A percentile compares a stretch with the other conserved stretches of the same genome.
Conservation (phyloP, 306 rosid genomes). For the Benincasa hispida region DNA sequence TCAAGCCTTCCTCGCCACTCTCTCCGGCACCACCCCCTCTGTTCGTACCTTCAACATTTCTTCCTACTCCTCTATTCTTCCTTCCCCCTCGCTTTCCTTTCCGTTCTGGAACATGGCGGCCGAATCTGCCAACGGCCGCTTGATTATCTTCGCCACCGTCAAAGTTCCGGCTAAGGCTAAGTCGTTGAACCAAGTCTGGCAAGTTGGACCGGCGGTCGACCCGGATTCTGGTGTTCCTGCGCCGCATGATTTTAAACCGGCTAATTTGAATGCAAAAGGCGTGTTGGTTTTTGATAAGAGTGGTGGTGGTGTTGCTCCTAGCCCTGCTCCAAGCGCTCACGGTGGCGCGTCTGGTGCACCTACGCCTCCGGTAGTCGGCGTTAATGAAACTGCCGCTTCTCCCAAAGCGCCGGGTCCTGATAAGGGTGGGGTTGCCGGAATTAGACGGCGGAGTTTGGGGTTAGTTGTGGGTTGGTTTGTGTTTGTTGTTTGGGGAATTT, state of each 20-base stretch:
- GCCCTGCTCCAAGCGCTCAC: neutral
- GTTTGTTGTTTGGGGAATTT: neutral
- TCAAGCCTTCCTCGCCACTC: constrained; percentile 38
- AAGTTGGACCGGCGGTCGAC: constrained; percentile 32
- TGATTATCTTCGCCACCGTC: constrained; percentile 25
- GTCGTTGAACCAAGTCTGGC: constrained; percentile 46
- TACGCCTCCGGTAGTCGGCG: neutral
- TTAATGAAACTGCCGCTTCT: neutral
- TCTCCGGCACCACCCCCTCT: neutral
- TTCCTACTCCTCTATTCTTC: neutral
- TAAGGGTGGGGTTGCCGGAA: neutral
- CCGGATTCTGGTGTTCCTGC: neutral
- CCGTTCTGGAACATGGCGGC: constrained; percentile 14
- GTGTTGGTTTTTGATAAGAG: neutral
- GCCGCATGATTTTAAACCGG: neutral
- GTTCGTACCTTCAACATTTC: constrained; percentile 28
- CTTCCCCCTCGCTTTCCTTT: constrained; percentile 10
- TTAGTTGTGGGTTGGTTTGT: neutral
- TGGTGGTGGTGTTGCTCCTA: neutral
- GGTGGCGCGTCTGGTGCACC: neutral
- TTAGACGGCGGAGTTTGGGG: neutral
- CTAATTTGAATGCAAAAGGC: neutral
- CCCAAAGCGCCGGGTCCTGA: neutral
- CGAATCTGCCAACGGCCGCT: neutral
- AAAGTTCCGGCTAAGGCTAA: constrained; percentile 28